phyloP scores from a whole-genome alignment of 768 basidiomycete genomes.

The Leccinum disarticulatum region DNA sequence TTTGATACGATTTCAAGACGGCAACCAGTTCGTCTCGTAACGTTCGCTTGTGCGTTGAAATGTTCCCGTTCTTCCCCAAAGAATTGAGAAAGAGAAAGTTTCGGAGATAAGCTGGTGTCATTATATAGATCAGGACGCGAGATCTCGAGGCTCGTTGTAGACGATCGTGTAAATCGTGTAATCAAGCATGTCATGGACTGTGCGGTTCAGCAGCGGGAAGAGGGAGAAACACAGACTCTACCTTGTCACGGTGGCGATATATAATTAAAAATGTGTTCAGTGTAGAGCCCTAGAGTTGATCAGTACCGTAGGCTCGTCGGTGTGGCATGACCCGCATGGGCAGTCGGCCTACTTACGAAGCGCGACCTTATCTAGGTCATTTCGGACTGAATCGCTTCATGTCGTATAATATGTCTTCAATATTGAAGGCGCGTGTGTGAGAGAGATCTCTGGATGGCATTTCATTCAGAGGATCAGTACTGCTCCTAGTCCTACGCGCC shows the following conservation, averaged over 20 bases:
- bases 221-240: not conserved
- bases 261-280: not conserved
- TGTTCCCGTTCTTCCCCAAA: not conserved
- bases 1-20: not conserved
- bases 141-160: not conserved
- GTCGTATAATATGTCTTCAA: not conserved
- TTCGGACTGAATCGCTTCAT: not conserved
- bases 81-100: not conserved
- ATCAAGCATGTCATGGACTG: not conserved
- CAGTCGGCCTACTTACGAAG: not conserved
- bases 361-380: not conserved
- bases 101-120: not conserved
- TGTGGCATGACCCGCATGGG: not conserved
- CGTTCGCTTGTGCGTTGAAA: not conserved
- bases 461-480: no score
- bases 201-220: not conserved
- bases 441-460: no score
- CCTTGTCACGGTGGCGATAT: not conserved
- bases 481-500: not conserved
- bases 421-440: not conserved
- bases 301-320: not conserved
- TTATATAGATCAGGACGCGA: not conserved
- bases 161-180: not conserved
- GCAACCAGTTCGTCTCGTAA: not conserved
- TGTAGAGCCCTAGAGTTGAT: not conserved